Evolutionary conservation across 768 basidiomycete species (phyloP), one percentile per base, ranked within the genome.

Genomic region (Cystofilobasidium ferigula): DNA sequence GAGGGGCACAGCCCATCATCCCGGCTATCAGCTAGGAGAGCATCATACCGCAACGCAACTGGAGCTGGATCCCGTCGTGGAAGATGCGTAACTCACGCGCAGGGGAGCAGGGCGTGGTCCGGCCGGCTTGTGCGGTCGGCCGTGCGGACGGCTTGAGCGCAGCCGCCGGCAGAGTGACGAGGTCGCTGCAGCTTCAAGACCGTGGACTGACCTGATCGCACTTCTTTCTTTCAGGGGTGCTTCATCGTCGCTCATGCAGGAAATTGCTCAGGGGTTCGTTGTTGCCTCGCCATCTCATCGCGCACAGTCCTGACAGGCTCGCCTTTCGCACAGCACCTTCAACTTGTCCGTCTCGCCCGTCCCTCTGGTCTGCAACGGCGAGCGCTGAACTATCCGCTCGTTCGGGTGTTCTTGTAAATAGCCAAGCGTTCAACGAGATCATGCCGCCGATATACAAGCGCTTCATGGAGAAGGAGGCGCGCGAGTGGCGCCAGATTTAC

Each of bases 401-500:
- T 28, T 30, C 26, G 18, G 7, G 36, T 22, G 38, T 56, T 42
- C 70, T 61, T 24, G 56, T 36, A 22, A 45, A 2, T 74, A 95
- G 92, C 78, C 90, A 93, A 81, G 84, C 92, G 69, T 99, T 99
- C 78, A 99, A 98, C 77, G 94, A 99, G 79, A 91, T 98, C 74
- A 97, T 99, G 92, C 94, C 95, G 4, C 85, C 84, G 51, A 57
- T 59, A 45, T 62, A 61, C 57, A 68, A 64, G 12, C 84, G 90
- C 32, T 95, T 94, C 76, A 94, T 93, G 85, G 89, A 98, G 77
- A 98, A 98, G 78, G 95, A 99, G 77, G 95, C 95, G 0, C 81
- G 87, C 26, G 89, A 99, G 74, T 99, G 95, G 95, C 82, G 95
- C 40, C 92, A 99, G 76, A 98, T 99, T 65, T 99, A 99, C 82